Base-by-base conservation (phyloP, 371 early-diverging fungal species). In the Cokeromyces recurvatus region DNA sequence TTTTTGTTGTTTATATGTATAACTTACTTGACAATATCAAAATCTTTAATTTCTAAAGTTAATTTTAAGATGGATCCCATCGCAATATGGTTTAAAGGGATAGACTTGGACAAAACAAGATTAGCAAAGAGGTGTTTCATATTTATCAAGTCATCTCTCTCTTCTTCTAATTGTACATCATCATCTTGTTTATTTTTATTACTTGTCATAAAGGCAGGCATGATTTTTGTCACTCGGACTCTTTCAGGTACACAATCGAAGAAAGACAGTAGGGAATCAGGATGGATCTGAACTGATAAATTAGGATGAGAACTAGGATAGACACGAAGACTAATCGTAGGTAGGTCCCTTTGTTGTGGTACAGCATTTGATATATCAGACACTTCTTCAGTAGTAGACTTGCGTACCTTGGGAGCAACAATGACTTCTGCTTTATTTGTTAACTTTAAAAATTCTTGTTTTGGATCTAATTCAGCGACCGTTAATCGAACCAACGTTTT, bases 331-430 rank as follows among this genome's bases (percentile, higher is more conserved):
- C n/a, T n/a, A n/a, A n/a, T n/a, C n/a, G n/a, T n/a, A n/a, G n/a
- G n/a, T n/a, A n/a, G n/a, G n/a, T n/a, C n/a, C n/a, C n/a, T n/a
- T n/a, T n/a, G n/a, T n/a, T n/a, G n/a, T n/a, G n/a, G n/a, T n/a
- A n/a, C 8, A 29, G 29, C 29, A 8, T 29, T 7, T 24, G 20
- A 39, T 2, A 43, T 32, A 16, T 41, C 38, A 31, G 37, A 32
- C 20, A 24, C 27, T 10, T 52, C 53, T 7, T 22, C 39, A 27
- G 17, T 10, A 19, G 27, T 43, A n/a, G 50, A 11, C 34, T 59
- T 64, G 25, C 77, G 71, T 21, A 77, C 72, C 67, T 87, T 87
- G n/a, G 91, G 89, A 3, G 87, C 86, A 10, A 91, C 85, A 58
- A 89, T 84, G 35, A 91, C 82, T 62, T 92, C 90, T 1, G 84